Evolutionary conservation across 257 asterid genomes (phyloP).

Genomic region (Linderniella brevidens): DNA sequence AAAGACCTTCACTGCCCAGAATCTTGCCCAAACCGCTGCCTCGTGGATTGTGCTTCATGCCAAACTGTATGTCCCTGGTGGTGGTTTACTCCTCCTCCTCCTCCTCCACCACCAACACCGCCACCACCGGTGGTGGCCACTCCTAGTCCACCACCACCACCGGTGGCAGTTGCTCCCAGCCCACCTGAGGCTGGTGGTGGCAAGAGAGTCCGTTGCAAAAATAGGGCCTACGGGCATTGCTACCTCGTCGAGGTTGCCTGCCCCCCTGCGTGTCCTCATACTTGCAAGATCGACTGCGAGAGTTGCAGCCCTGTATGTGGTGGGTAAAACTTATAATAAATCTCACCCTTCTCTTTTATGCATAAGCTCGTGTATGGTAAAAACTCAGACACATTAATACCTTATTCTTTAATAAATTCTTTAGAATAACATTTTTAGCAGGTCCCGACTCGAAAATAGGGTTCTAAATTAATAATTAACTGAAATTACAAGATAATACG

Average conservation of each 20-base stretch:
- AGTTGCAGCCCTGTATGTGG: slow-evolving; percentile 60
- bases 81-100: slow-evolving; percentile 18
- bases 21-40: slow-evolving; percentile 28
- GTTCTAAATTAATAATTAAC: too few relatives aligned
- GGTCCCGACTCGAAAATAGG: too few relatives aligned
- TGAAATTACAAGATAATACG: too few relatives aligned
- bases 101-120: slow-evolving; percentile 15
- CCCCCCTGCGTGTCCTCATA: slow-evolving; percentile 33
- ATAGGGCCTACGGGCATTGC: slow-evolving; percentile 20
- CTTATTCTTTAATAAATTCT: too few relatives aligned
- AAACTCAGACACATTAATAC: too few relatives aligned
- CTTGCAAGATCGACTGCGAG: slow-evolving; percentile 45
- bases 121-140: slow-evolving; percentile 10
- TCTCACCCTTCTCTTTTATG: too few relatives aligned
- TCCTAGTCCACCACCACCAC: slow-evolving; percentile 11
- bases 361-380: too few relatives aligned
- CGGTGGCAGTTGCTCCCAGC: slow-evolving; percentile 10
- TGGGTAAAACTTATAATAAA: slow-evolving; percentile 26
- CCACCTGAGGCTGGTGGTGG: slow-evolving; percentile 25
- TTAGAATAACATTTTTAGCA: too few relatives aligned
- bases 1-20: slow-evolving; percentile 30
- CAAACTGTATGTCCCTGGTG: slow-evolving; percentile 23
- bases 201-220: slow-evolving; percentile 36
- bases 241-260: slow-evolving; percentile 24
- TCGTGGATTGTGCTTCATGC: slow-evolving; percentile 31